A percentile compares a stretch with the other conserved stretches of the same genome.
Conservation (phyloP, 1,284 basidiomycete species). For the Irpex sp. region DNA sequence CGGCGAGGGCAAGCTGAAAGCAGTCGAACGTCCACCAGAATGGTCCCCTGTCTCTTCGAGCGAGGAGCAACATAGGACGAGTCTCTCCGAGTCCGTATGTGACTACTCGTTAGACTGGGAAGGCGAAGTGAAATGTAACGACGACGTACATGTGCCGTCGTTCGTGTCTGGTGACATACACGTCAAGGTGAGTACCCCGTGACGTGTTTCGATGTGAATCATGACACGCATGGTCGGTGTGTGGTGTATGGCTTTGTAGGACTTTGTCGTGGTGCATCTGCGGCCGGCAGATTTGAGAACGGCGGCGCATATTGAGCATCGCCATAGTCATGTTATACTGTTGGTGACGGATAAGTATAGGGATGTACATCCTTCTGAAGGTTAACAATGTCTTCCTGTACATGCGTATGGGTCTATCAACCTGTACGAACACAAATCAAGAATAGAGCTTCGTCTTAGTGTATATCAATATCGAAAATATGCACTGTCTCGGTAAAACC, state of each 20-base stretch:
- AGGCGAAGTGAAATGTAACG: constrained; percentile 24
- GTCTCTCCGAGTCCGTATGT: too few relatives aligned
- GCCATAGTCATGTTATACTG: constrained; percentile 40
- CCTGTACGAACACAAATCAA: background rate
- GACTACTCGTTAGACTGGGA: constrained; percentile 28
- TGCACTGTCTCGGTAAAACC: too few relatives aligned
- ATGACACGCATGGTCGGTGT: background rate
- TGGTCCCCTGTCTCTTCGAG: background rate
- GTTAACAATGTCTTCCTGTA: background rate
- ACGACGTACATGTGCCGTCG: constrained; percentile 19
- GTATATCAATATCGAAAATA: background rate
- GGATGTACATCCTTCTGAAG: constrained; percentile 4
- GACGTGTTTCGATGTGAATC: background rate
- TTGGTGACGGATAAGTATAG: constrained; percentile 40
- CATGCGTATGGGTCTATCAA: background rate
- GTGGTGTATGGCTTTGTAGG: constrained; percentile 1
- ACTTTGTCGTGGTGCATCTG: constrained; percentile 44
- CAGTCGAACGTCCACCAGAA: constrained; percentile 32
- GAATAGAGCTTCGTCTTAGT: background rate
- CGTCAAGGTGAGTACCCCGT: constrained; percentile 35
- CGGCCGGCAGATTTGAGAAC: constrained; percentile 13
- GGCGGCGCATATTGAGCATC: constrained; percentile 32
- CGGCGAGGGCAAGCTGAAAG: constrained; percentile 36
- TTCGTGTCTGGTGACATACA: constrained; percentile 25
- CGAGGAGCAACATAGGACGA: constrained; percentile 3